phyloP scores from a whole-genome alignment of 2,329 filamentous ascomycete species.

The Thermomyces lanuginosus region DNA sequence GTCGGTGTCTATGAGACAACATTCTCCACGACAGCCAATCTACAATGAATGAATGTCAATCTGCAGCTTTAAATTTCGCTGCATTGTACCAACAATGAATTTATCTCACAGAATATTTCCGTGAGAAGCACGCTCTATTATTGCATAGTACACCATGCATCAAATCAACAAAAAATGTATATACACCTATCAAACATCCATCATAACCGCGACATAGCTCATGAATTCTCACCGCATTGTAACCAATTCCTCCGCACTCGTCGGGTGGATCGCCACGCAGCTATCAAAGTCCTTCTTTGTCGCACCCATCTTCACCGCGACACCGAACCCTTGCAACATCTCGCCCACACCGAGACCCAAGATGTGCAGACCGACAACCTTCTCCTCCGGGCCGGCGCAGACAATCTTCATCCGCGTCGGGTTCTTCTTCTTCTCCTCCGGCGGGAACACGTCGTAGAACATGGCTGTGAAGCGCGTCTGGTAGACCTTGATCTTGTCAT shows the following conservation, averaged over 20 bases:
- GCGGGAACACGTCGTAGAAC: conserved; percentile 32
- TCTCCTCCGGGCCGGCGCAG: conserved; percentile 33
- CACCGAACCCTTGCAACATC: conserved; percentile 62
- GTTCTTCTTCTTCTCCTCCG: conserved; percentile 33
- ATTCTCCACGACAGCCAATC: too few relatives aligned
- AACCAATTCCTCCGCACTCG: conserved; percentile 61
- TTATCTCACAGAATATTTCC: too few relatives aligned
- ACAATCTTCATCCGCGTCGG: conserved; percentile 37
- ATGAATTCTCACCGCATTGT: conserved; percentile 7
- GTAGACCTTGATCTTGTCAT: conserved; percentile 36
- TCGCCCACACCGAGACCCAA: conserved; percentile 36
- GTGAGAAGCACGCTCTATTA: too few relatives aligned
- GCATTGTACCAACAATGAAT: too few relatives aligned
- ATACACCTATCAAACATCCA: too few relatives aligned
- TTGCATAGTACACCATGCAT: too few relatives aligned
- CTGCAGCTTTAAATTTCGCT: too few relatives aligned
- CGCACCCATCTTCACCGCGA: conserved; percentile 65
- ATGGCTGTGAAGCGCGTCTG: conserved; percentile 34
- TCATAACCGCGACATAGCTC: too few relatives aligned
- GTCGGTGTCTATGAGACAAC: too few relatives aligned
- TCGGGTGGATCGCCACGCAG: conserved; percentile 62
- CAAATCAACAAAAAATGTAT: too few relatives aligned
- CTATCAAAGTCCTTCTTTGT: conserved; percentile 63
- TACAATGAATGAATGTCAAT: too few relatives aligned
- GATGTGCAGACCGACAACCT: conserved; percentile 36